A percentile compares a stretch with the other conserved stretches of the same genome.
These are phyloP conservation scores for Lentinus tigrinus DNA, from an alignment of 768 basidiomycete genomes.

Conservation along the genomic window DNA sequence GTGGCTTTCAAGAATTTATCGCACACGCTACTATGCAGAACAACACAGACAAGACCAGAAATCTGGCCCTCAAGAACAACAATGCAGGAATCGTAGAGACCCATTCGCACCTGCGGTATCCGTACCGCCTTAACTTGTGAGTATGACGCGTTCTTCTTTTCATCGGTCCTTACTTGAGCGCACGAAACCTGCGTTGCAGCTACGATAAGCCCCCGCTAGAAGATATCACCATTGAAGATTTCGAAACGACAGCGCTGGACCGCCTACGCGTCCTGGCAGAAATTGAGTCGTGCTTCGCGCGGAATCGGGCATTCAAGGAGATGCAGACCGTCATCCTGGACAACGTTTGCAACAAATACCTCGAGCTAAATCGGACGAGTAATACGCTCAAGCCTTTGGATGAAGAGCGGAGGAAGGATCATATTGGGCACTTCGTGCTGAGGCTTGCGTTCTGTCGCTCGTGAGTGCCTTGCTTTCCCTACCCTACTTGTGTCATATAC, in stretches of 20 bases:
- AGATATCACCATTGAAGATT: slow-evolving; percentile 93
- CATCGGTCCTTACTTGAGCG: slow-evolving; percentile 9
- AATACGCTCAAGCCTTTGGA: slow-evolving; percentile 43
- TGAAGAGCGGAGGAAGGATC: slow-evolving; percentile 74
- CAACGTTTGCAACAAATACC: slow-evolving; percentile 68
- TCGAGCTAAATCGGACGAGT: slow-evolving; percentile 60
- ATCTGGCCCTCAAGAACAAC: neutral
- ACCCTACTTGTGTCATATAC: neutral
- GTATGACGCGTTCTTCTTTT: slow-evolving; percentile 16
- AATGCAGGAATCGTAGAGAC: slow-evolving; percentile 22
- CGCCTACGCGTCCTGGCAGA: slow-evolving; percentile 85
- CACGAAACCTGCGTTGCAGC: neutral
- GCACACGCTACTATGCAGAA: neutral
- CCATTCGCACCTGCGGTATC: slow-evolving; percentile 45
- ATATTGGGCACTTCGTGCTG: slow-evolving; percentile 91
- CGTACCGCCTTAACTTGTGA: slow-evolving; percentile 79
- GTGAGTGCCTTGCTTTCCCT: slow-evolving; percentile 57
- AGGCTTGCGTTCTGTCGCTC: slow-evolving; percentile 94
- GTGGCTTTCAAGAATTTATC: too few relatives aligned
- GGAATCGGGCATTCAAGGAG: slow-evolving; percentile 81
- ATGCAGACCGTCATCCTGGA: slow-evolving; percentile 57
- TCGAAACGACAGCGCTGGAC: slow-evolving; percentile 88
- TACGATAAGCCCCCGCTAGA: slow-evolving; percentile 84
- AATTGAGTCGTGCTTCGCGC: slow-evolving; percentile 85
- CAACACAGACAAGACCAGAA: neutral